These are phyloP conservation scores for Haematococcus sp. DNA, from an alignment of 139 green algal genomes.

Conservation along the genomic window DNA sequence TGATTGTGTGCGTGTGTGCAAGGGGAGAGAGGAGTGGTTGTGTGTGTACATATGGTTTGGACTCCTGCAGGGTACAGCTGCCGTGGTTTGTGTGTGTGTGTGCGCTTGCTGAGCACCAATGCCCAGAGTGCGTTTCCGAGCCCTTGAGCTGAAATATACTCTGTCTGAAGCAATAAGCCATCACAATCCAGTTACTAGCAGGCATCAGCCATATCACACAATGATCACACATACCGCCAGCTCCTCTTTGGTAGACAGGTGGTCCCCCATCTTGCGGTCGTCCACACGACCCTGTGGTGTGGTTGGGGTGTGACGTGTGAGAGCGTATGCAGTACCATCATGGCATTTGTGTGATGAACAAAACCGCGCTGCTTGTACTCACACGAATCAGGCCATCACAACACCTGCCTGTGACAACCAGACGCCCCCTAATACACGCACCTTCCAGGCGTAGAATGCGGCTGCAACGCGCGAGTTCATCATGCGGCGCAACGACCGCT, in stretches of 20 bases:
- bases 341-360: too few species aligned
- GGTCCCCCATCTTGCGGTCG: slow-evolving; percentile 33
- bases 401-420: not conserved
- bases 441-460: slow-evolving; percentile 45
- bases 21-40: not conserved
- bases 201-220: not conserved
- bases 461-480: slow-evolving; percentile 12
- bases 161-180: too few species aligned
- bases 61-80: not conserved
- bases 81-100: too few species aligned
- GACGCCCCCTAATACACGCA: not conserved
- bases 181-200: too few species aligned
- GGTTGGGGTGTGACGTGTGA: too few species aligned
- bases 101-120: too few species aligned
- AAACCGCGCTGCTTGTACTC: too few species aligned
- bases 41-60: not conserved
- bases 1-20: not conserved
- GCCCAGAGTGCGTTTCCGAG: too few species aligned
- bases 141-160: too few species aligned
- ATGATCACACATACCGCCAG: slow-evolving; percentile 28
- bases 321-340: too few species aligned
- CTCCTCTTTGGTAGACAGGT: slow-evolving; percentile 46
- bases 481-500: slow-evolving; percentile 23
- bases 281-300: slow-evolving; percentile 20
- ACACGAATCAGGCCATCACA: too few species aligned